Percentiles rank a stretch among this genome's conserved stretches.
Evolutionary conservation across 768 basidiomycete genomes (phyloP).

Genomic region (Amanita jacksonii): DNA sequence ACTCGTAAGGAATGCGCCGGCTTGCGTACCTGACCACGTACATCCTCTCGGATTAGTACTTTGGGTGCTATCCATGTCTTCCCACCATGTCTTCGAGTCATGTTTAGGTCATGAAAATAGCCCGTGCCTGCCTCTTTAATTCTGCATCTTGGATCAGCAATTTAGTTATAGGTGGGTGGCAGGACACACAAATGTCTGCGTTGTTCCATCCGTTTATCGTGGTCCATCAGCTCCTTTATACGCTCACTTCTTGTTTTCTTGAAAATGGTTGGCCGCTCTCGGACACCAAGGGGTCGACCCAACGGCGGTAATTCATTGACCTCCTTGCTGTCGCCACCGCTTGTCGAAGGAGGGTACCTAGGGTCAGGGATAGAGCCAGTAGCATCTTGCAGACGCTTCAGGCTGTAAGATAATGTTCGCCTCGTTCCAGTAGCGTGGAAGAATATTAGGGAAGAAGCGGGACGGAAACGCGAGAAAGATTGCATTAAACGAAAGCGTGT

Average conservation of each 20-base stretch:
- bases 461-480: not conserved
- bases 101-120: slow-evolving; percentile 80
- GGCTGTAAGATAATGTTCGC: not conserved
- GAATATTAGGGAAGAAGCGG: not conserved
- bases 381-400: not conserved
- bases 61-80: slow-evolving; percentile 93
- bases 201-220: slow-evolving; percentile 61
- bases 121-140: slow-evolving; percentile 59
- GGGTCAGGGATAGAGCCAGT: not conserved
- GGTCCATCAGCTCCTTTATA: slow-evolving; percentile 61
- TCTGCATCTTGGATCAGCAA: slow-evolving; percentile 16
- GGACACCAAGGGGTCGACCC: slow-evolving; percentile 68
- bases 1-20: slow-evolving; percentile 6
- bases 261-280: slow-evolving; percentile 53
- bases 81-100: slow-evolving; percentile 74
- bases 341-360: too few species aligned
- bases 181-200: slow-evolving; percentile 48
- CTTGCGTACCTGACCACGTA: slow-evolving; percentile 29
- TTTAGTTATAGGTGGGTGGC: not conserved
- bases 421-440: not conserved
- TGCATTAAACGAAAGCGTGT: slow-evolving; percentile 1
- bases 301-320: slow-evolving; percentile 26
- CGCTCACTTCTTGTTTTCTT: slow-evolving; percentile 50
- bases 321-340: not conserved
- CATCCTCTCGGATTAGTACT: slow-evolving; percentile 84